A percentile compares a stretch with the other conserved stretches of the same genome.
Conservation (phyloP, 225 moss, liverwort and hornwort genomes). For the Bryoerythrophyllum caledonicum region DNA sequence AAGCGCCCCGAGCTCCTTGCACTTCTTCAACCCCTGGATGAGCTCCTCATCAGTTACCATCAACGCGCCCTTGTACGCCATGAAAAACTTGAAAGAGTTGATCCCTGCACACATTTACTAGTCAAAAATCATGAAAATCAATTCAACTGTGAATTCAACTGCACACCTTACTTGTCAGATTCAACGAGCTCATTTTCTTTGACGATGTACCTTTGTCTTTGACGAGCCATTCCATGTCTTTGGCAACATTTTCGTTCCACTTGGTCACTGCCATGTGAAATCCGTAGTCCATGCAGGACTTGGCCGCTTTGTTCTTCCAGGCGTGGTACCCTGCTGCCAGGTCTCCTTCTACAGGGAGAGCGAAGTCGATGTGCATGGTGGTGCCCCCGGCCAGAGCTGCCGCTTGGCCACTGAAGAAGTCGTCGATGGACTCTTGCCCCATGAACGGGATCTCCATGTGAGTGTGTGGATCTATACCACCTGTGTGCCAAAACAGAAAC, state of each 20-base stretch:
- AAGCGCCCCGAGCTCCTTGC: conserved; percentile 90
- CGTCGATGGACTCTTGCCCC: conserved; percentile 87
- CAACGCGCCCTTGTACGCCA: conserved; percentile 90
- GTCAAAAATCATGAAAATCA: too few species aligned
- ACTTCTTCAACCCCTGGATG: conserved; percentile 86
- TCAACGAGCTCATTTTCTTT: not conserved
- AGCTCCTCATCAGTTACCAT: conserved; percentile 95
- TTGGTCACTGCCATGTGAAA: conserved; percentile 95
- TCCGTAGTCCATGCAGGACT: conserved; percentile 96
- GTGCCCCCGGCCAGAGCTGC: conserved; percentile 97
- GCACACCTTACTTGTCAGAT: too few species aligned
- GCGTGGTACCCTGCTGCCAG: conserved; percentile 64
- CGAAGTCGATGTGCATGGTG: conserved; percentile 99
- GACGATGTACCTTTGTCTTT: conserved; percentile 73
- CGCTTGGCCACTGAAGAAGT: conserved; percentile 94
- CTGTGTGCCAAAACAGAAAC: conserved; percentile 31
- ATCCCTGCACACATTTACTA: conserved; percentile 56
- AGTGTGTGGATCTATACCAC: conserved; percentile 98
- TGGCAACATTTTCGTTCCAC: conserved; percentile 84
- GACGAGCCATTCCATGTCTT: conserved; percentile 89
- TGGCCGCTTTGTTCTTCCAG: conserved; percentile 78
- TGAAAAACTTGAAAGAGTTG: conserved; percentile 97
- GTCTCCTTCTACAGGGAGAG: conserved; percentile 68
- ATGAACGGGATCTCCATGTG: conserved; percentile 99
- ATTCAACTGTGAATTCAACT: too few species aligned